Evolutionary conservation across 805 yeast species (phyloP).

Genomic region (Torulaspora gathmanii): DNA sequence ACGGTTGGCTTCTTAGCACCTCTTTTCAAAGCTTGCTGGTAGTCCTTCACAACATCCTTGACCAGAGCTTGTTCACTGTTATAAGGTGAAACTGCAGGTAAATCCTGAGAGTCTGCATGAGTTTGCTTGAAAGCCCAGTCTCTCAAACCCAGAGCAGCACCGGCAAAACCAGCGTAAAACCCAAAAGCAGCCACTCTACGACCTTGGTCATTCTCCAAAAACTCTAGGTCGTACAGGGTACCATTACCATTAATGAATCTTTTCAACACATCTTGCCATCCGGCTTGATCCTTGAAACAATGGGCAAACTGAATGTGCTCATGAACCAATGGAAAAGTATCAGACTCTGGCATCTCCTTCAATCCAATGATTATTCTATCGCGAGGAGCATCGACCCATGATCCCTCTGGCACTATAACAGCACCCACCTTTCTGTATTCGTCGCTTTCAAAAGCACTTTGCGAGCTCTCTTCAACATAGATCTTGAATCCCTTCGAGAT

Average conservation of each 20-base stretch:
- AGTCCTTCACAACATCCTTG: constrained; percentile 58
- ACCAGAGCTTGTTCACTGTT: constrained; percentile 73
- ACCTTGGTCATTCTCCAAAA: constrained; percentile 87
- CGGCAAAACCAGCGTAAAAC: constrained; percentile 99
- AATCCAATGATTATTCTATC: constrained; percentile 89
- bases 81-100: constrained; percentile 79
- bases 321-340: constrained; percentile 84
- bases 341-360: constrained; percentile 90
- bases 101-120: constrained; percentile 58
- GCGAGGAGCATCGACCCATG: constrained; percentile 88
- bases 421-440: constrained; percentile 85
- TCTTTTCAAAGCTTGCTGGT: constrained; percentile 53
- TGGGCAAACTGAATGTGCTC: constrained; percentile 99
- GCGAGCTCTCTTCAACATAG: constrained; percentile 81
- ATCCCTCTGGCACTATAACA: constrained; percentile 82
- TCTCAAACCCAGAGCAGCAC: constrained; percentile 92
- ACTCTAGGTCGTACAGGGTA: constrained; percentile 86
- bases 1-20: constrained; percentile 71
- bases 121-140: constrained; percentile 93
- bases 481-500: constrained; percentile 84
- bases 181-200: constrained; percentile 99
- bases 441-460: constrained; percentile 67
- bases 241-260: constrained; percentile 94
- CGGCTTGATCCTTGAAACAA: constrained; percentile 95
- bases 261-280: constrained; percentile 87